These are phyloP conservation scores for Coprinopsis marcescibilis DNA, from an alignment of 768 basidiomycete species.

Conservation along the genomic window DNA sequence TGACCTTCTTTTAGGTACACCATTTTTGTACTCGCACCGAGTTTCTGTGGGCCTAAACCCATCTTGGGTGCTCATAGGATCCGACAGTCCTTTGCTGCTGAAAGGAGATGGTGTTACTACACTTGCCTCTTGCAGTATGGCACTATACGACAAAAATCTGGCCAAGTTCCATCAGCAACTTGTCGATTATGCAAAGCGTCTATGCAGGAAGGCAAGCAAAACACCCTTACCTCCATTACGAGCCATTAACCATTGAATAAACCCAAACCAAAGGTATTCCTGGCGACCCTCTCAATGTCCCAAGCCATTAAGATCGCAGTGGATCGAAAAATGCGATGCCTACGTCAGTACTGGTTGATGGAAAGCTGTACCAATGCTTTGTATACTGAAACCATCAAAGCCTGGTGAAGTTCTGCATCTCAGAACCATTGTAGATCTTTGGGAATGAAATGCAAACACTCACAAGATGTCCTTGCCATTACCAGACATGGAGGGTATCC, in stretches of 20 bases:
- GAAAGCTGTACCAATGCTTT: slow-evolving; percentile 27
- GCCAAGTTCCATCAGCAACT: background rate
- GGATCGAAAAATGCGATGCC: background rate
- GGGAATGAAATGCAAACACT: slow-evolving; percentile 35
- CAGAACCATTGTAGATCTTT: slow-evolving; percentile 29
- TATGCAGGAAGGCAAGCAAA: background rate
- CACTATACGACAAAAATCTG: background rate
- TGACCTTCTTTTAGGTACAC: slow-evolving; percentile 36
- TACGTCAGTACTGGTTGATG: background rate
- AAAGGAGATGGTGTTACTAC: slow-evolving; percentile 10
- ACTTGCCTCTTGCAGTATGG: background rate
- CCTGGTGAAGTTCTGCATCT: slow-evolving; percentile 16
- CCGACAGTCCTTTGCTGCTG: slow-evolving; percentile 14
- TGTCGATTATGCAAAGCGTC: background rate
- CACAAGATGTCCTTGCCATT: slow-evolving; percentile 33
- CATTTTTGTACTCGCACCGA: slow-evolving; percentile 30
- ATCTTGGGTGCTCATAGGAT: slow-evolving; percentile 21
- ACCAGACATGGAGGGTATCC: slow-evolving; percentile 32
- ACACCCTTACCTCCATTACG: background rate
- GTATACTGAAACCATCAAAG: slow-evolving; percentile 20
- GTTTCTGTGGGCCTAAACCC: slow-evolving; percentile 23
- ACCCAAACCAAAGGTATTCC: background rate
- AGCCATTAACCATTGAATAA: background rate
- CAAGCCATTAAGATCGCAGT: background rate
- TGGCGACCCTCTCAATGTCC: background rate